A percentile compares a stretch with the other conserved stretches of the same genome.
phyloP scores from a whole-genome alignment of 192 early-diverging fungal species.

The Rhizophagus prolifer region DNA sequence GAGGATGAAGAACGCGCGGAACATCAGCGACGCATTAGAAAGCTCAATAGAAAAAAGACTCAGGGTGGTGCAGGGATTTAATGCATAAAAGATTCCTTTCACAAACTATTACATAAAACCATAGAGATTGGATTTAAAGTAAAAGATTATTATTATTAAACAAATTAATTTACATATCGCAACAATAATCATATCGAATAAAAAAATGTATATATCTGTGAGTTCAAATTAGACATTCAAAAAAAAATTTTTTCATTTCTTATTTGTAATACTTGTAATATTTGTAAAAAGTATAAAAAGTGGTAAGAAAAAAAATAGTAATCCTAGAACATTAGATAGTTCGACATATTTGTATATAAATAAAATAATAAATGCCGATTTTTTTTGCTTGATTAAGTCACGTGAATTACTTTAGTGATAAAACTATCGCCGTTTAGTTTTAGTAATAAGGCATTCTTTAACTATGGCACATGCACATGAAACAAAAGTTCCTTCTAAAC shows the following conservation, averaged over 20 bases:
- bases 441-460: not conserved
- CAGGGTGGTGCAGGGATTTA: not conserved
- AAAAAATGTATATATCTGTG: not conserved
- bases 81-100: not conserved
- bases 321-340: not conserved
- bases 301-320: not conserved
- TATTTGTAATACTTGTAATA: not conserved
- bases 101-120: not conserved
- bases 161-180: too few species aligned
- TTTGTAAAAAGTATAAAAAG: not conserved
- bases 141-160: too few species aligned
- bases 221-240: not conserved
- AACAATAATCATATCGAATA: not conserved
- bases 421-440: too few species aligned
- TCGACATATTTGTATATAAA: not conserved
- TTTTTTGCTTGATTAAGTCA: not conserved
- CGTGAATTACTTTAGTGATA: too few species aligned
- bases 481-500: not conserved
- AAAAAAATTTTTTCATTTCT: not conserved
- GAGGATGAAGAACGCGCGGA: constrained; percentile 10
- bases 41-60: not conserved
- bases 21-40: not conserved
- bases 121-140: not conserved
- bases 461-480: not conserved
- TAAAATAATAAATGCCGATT: not conserved